Percentiles rank a stretch among this genome's conserved stretches.
Evolutionary conservation across 371 early-diverging fungal genomes (phyloP).

Genomic region (Entomophthora muscae): DNA sequence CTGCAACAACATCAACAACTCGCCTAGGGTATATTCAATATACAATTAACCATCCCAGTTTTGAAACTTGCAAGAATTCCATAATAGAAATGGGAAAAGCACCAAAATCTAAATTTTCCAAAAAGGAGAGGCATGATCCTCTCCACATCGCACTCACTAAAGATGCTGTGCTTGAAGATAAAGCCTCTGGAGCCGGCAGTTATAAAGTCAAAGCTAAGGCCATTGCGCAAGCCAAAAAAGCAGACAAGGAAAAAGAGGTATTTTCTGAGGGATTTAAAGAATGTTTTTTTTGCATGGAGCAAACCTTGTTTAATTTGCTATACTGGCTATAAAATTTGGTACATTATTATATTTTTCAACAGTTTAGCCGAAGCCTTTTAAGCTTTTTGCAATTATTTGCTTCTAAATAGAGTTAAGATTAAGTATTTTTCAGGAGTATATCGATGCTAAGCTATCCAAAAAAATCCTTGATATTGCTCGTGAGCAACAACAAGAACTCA

Average conservation of each 20-base stretch:
- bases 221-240: constrained; percentile 28
- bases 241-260: constrained; percentile 25
- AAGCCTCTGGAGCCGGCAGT: constrained; percentile 21
- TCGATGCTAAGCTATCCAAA: constrained; percentile 76
- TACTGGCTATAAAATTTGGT: not conserved
- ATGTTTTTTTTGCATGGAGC: not conserved
- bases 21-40: too few species aligned
- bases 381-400: not conserved
- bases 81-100: constrained; percentile 12
- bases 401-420: constrained; percentile 4
- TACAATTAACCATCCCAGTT: too few species aligned
- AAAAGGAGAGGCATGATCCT: constrained; percentile 47
- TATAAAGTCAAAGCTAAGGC: constrained; percentile 35
- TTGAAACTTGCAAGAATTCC: too few species aligned
- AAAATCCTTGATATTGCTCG: constrained; percentile 73
- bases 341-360: not conserved
- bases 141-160: constrained; percentile 49
- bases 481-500: constrained; percentile 81
- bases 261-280: constrained; percentile 12
- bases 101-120: constrained; percentile 6
- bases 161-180: constrained; percentile 11
- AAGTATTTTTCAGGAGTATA: constrained; percentile 28
- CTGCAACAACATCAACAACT: too few species aligned
- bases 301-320: too few species aligned
- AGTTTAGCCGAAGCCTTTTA: not conserved